Evolutionary conservation across 1,284 basidiomycete genomes (phyloP).

Genomic region (Rhodotorula sp.): DNA sequence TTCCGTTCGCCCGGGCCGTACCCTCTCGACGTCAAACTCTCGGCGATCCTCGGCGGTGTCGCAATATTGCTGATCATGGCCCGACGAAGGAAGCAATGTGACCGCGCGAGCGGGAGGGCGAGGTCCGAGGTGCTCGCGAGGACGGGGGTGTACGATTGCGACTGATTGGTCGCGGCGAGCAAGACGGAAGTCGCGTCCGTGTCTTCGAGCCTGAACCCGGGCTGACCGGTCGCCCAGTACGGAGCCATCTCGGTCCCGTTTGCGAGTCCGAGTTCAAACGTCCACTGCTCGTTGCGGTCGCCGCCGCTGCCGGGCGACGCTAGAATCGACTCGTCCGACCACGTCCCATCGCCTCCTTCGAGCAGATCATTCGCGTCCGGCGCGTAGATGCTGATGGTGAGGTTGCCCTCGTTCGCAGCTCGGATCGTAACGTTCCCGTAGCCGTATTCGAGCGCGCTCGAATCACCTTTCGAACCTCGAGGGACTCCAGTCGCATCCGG

Average conservation of each 20-base stretch:
- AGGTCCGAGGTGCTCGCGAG: constrained; percentile 46
- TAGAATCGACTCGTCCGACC: neutral
- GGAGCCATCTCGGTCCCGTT: constrained; percentile 13
- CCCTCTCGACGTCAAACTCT: constrained; percentile 32
- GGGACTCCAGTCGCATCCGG: neutral
- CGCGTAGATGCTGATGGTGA: constrained; percentile 22
- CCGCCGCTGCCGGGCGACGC: neutral
- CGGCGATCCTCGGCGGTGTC: neutral
- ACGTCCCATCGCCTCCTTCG: neutral
- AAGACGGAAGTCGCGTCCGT: constrained; percentile 47
- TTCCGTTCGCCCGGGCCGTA: constrained; percentile 40
- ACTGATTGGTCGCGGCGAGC: constrained; percentile 43
- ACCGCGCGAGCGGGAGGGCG: constrained; percentile 43
- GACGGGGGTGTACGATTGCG: constrained; percentile 22
- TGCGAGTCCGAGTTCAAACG: constrained; percentile 36
- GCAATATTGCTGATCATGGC: constrained; percentile 25
- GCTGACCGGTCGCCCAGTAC: constrained; percentile 14
- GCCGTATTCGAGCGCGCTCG: constrained; percentile 17
- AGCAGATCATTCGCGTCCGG: neutral
- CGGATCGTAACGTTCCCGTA: constrained; percentile 33
- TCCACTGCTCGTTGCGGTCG: constrained; percentile 11
- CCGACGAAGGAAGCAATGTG: constrained; percentile 47
- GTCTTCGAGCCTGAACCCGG: constrained; percentile 45
- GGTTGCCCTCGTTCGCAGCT: neutral
- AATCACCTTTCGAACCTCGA: constrained; percentile 2